Percentiles rank a stretch among this genome's conserved stretches.
Evolutionary conservation across 164 flowering plant species (phyloP).

Genomic region (Nymphaea thermarum): DNA sequence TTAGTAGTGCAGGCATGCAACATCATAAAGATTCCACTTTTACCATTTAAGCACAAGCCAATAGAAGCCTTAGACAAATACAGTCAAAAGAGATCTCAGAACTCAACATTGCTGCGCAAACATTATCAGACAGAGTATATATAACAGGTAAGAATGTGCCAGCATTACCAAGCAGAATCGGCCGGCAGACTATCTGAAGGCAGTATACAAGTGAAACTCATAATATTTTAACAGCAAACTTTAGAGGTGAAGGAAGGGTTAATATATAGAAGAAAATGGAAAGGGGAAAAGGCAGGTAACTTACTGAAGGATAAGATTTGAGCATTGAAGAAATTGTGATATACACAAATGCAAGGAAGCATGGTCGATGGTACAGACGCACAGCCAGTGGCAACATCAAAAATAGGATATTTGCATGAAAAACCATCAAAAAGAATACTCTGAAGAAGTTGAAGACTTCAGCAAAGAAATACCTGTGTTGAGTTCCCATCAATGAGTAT

Average conservation of each 20-base stretch:
- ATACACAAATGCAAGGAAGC: slow-evolving; percentile 80
- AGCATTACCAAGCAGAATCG: no score
- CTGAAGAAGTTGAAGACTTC: slow-evolving; percentile 95
- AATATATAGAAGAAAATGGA: no score
- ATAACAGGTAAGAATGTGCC: no score
- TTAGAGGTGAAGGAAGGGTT: background rate
- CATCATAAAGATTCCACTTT: no score
- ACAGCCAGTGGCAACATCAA: slow-evolving; percentile 87
- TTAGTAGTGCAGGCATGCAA: no score
- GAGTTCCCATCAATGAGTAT: background rate
- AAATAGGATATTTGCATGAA: slow-evolving; percentile 75
- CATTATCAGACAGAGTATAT: no score
- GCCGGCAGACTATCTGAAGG: no score
- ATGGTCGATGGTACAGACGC: slow-evolving; percentile 83
- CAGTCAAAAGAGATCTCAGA: no score
- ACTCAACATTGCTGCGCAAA: no score
- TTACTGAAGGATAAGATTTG: slow-evolving; percentile 94
- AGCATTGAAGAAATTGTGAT: slow-evolving; percentile 79
- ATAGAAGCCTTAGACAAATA: no score
- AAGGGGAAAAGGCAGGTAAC: slow-evolving; percentile 11
- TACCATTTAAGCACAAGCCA: no score
- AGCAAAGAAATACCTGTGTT: slow-evolving; percentile 95
- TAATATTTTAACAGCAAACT: background rate
- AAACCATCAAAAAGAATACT: slow-evolving; percentile 74
- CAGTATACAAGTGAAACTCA: no score